Evolutionary conservation across 306 rosid species (phyloP).

Genomic region (Gleditsia sinensis): DNA sequence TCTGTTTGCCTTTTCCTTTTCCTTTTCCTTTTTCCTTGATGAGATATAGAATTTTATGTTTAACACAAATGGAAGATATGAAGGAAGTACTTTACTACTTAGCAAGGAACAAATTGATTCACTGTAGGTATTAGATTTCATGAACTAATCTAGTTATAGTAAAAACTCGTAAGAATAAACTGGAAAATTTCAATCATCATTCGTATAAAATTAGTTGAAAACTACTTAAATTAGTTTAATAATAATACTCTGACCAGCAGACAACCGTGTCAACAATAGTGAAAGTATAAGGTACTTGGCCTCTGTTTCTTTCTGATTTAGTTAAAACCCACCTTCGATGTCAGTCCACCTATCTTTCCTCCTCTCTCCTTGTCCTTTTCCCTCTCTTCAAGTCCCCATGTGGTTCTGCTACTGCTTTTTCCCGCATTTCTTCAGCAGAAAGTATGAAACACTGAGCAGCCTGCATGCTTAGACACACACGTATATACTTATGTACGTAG

Average conservation of each 20-base stretch:
- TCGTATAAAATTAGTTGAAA: background rate
- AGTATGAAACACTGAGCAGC: constrained; percentile 5
- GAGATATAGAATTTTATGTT: no score
- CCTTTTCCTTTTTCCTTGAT: background rate
- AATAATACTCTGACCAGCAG: background rate
- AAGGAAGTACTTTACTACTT: background rate
- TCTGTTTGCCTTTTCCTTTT: background rate
- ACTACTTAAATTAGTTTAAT: background rate
- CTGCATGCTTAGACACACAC: constrained; percentile 2
- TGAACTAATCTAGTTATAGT: no score
- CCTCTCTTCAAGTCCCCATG: background rate
- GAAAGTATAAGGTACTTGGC: background rate
- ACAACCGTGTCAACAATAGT: background rate
- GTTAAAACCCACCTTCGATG: background rate
- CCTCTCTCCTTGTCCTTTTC: background rate
- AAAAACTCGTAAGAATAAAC: no score
- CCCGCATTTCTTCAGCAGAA: background rate
- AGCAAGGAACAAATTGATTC: background rate
- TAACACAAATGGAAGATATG: no score
- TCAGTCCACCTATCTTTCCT: background rate
- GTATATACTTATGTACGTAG: background rate
- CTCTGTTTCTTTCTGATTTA: background rate
- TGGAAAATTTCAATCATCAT: background rate
- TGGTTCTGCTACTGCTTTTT: background rate
- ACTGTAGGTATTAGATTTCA: background rate